Percentiles rank a stretch among this genome's conserved stretches.
phyloP scores from a whole-genome alignment of 345 rosid species.

The Xanthoceras sorbifolium region DNA sequence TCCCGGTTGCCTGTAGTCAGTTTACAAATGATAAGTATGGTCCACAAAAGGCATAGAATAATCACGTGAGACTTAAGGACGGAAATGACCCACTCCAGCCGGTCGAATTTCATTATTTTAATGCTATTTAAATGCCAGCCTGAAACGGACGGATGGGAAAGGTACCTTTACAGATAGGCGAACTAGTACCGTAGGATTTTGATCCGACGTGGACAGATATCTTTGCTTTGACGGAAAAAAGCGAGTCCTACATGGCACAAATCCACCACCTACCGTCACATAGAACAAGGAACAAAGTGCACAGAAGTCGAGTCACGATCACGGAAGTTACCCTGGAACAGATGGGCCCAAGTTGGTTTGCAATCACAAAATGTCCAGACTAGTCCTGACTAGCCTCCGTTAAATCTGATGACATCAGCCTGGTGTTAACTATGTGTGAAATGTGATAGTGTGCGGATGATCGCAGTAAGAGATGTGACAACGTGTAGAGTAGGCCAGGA shows the following conservation, averaged over 20 bases:
- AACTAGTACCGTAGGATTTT: conserved; percentile 22
- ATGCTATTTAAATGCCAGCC: too few relatives aligned
- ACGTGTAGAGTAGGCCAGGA: conserved; percentile 21
- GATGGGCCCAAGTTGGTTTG: not conserved
- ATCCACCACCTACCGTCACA: not conserved
- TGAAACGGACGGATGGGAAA: not conserved
- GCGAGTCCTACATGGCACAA: conserved; percentile 25
- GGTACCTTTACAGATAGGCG: not conserved
- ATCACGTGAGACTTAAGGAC: conserved; percentile 19
- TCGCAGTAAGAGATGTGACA: not conserved
- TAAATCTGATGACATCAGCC: conserved; percentile 13
- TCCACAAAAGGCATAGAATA: conserved; percentile 2
- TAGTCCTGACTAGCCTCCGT: not conserved
- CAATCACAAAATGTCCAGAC: conserved; percentile 2
- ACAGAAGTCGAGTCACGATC: conserved; percentile 1
- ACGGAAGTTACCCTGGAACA: not conserved
- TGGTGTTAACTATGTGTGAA: not conserved
- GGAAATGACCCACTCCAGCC: conserved; percentile 25
- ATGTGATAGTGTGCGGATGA: not conserved
- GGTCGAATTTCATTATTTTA: conserved; percentile 12
- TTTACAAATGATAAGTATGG: not conserved
- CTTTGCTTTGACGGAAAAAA: conserved; percentile 7
- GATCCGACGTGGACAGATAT: conserved; percentile 31
- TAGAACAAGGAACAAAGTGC: not conserved
- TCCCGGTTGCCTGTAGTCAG: not conserved